phyloP scores from a whole-genome alignment of 2,329 filamentous ascomycete genomes.

The Fusarium begoniae region DNA sequence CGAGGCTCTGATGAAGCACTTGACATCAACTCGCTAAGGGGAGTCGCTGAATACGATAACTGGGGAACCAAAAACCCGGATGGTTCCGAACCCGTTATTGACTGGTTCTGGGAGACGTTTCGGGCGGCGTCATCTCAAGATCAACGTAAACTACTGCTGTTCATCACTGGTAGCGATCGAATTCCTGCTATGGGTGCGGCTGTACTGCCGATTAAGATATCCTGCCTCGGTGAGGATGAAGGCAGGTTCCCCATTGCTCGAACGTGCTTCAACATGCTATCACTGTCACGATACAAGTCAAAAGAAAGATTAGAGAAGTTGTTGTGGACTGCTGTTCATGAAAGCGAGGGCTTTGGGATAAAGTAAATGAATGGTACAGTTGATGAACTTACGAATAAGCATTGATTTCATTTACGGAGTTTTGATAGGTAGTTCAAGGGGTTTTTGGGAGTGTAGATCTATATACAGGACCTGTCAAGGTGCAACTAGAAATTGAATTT shows the following conservation, averaged over 20 bases:
- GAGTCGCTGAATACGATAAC: conserved; percentile 83
- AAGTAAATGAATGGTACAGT: conserved; percentile 62
- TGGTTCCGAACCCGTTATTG: conserved; percentile 71
- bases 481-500: neutral
- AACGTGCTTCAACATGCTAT: conserved; percentile 90
- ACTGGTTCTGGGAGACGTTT: conserved; percentile 92
- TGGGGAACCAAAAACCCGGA: conserved; percentile 70
- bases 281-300: conserved; percentile 76
- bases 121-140: conserved; percentile 69
- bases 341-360: conserved; percentile 92
- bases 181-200: conserved; percentile 89
- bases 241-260: conserved; percentile 83
- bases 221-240: conserved; percentile 78
- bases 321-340: conserved; percentile 86
- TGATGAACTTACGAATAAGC: conserved; percentile 32
- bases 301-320: conserved; percentile 73
- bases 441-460: conserved; percentile 18
- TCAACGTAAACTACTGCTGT: conserved; percentile 82
- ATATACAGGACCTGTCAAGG: neutral
- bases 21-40: conserved; percentile 78
- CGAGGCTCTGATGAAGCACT: conserved; percentile 85
- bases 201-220: conserved; percentile 78
- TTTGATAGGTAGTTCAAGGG: conserved; percentile 8
- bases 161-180: conserved; percentile 90
- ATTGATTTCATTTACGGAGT: conserved; percentile 32